phyloP scores from a whole-genome alignment of 1,284 basidiomycete genomes.

The Porodaedalea pini region DNA sequence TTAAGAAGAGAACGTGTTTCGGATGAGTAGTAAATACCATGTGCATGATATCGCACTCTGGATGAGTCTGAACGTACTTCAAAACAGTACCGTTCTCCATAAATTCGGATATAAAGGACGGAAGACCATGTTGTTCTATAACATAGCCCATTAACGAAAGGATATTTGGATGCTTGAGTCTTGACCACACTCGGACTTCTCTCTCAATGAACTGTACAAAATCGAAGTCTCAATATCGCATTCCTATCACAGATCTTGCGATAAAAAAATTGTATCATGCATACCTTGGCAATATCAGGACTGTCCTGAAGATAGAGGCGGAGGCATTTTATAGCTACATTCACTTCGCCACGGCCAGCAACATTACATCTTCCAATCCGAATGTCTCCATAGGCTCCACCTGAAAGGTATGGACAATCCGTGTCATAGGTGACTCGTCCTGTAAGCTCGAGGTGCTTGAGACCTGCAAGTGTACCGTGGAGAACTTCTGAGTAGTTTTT shows the following conservation, averaged over 20 bases:
- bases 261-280: neutral
- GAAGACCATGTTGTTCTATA: neutral
- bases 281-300: too few species aligned
- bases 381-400: neutral
- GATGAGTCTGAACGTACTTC: constrained; percentile 9
- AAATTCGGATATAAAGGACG: constrained; percentile 17
- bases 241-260: neutral
- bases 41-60: constrained; percentile 1
- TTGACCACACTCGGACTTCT: constrained; percentile 14
- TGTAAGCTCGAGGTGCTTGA: neutral
- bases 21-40: constrained; percentile 1
- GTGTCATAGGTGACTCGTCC: too few species aligned
- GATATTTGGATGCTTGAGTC: constrained; percentile 13
- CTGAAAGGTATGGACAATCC: neutral
- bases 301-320: too few species aligned
- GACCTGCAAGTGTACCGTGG: neutral
- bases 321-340: too few species aligned
- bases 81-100: constrained; percentile 17
- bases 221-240: neutral
- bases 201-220: constrained; percentile 5
- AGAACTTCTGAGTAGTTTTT: too few species aligned
- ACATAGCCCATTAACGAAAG: constrained; percentile 7
- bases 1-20: neutral
- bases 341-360: neutral
- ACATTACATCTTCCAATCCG: neutral